Evolutionary conservation across 345 rosid species (phyloP), one percentile per base, ranked within the genome.

Genomic region (Passiflora organensis): DNA sequence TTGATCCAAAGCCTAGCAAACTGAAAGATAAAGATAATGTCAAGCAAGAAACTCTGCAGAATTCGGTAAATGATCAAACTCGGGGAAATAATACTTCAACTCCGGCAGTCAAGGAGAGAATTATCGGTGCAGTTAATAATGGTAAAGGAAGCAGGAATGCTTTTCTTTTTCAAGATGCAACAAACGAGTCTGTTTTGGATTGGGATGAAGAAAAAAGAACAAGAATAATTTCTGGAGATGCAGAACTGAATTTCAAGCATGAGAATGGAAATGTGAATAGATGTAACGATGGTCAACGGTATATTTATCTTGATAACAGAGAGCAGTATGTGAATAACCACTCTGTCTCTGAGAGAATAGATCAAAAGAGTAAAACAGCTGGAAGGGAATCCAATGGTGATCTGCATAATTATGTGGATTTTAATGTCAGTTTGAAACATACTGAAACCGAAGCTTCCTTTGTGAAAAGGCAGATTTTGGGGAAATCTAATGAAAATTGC

Each of bases 361-460:
- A 49, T 54, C 58, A 37, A 43, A 65, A 47, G 32, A 51, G 62
- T 60, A 67, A 62, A 23, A 55, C 44, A n/a, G 58, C 61, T 47
- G 62, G 51, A 23, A 51, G 59, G 74, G 62, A 65, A 51, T 69
- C 70, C 39, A 48, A 32, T 62, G 72, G 73, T n/a, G 74, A 69
- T 63, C 24, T 25, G 68, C 65, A 60, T 56, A 71, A 75, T 62
- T 68, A 76, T 51, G 43, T 54, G 9, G 79, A 77, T 63, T 56
- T 70, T 42, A 50, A 67, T 46, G 69, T 72, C 43, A 67, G 67
- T 46, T 67, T 63, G 59, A 57, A 57, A 48, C 56, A 62, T 44
- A 47, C 20, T 21, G 66, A 77, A 59, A 65, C 75, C 59, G 74
- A 76, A 43, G 55, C 79, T 69, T 76, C 78, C 39, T 67, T 72